Base-by-base conservation (phyloP, 345 rosid genomes). In the Eucalyptus albens region DNA sequence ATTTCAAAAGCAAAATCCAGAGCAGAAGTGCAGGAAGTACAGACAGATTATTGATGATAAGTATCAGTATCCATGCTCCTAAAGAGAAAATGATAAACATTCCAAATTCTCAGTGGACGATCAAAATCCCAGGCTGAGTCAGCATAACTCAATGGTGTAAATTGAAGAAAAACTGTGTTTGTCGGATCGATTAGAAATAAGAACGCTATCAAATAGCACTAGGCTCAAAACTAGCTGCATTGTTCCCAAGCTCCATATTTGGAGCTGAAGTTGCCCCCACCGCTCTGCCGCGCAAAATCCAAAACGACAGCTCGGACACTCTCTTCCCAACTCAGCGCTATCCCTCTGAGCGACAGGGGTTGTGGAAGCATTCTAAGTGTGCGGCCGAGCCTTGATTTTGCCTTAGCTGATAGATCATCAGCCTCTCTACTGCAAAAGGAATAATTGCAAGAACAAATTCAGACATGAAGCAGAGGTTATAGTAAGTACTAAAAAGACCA, bases 191-290 rank as follows among this genome's bases (percentile, higher is more conserved):
- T 19, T 6, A 6, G 45, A 72, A 10, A 37, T 72, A 72, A 19
- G 27, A 37, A 42, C 45, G 27, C 45, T 37, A 40, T 72, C 42
- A 40, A 10, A 40, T 37, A 77, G 83, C 83, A 77, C 83, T 40
- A 40, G 47, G 85, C 47, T 77, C 85, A 77, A 77, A 40, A 77
- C 6, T 40, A 77, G 29, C 15, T 27, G 88, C 92, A 91, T 77
- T 86, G 87, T 45, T 91, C 92, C 94, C 94, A 93, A 40, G 89
- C 55, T n/a, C 94, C 94, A 50, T 92, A 93, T 87, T 88, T 92
- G 55, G 93, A 89, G 91, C 93, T 91, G 91, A 93, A 93, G 91
- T 87, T 92, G 47, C 94, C 94, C 21, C 94, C 94, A 2, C 93
- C 94, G n/a, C 65, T 42, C 90, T 91, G 90, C 51, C 33, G 89